Base-by-base conservation (phyloP, 495 filamentous ascomycete genomes). In the Penicillium riverlandense region DNA sequence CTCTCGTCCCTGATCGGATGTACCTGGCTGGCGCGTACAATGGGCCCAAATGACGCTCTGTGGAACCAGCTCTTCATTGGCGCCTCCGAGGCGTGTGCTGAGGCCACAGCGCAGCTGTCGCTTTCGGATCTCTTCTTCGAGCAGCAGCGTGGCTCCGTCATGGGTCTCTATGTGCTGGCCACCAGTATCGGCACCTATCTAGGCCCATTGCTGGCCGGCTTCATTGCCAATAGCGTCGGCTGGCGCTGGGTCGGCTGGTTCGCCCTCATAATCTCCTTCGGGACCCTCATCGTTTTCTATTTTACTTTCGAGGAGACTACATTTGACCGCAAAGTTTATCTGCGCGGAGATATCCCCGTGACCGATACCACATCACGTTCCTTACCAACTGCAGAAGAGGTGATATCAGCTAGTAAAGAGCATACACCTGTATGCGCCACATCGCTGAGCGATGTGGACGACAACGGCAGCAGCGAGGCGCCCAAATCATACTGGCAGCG, bases 211-310 rank as follows among this genome's bases (percentile, higher is more conserved):
- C 35, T 65, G 3, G 49, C 61, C 11, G 50, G 59, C 4, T 63
- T 57, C 39, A 58, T 65, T 29, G 44, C 43, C 11, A 50, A 59
- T 41, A 51, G 49, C 29, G 13, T 38, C 1, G 55, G 53, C 2
- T 65, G 61, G 61, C 53, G 56, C 37, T 62, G 59, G 58, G 53
- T 58, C 14, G 62, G 61, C 5, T 66, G 61, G 61, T 22, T 54
- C 8, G 56, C 49, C 28, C 61, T 43, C 6, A 64, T 62, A n/a
- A 56, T 66, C 14, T 54, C 49, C 1, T 58, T 50, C 9, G 43
- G 38, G 7, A 37, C 54, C 8, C 4, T 65, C 4, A 9, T 59
- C 28, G 13, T 60, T 10, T 49, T 61, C 30, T 55, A 44, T 37
- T 59, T 62, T 13, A 46, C 44, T 7, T 34, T 59, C 12, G 58